Percentiles rank a stretch among this genome's conserved stretches.
These are phyloP conservation scores for Smallanthus sonchifolius DNA, from an alignment of 129 eudicot genomes.

Conservation along the genomic window DNA sequence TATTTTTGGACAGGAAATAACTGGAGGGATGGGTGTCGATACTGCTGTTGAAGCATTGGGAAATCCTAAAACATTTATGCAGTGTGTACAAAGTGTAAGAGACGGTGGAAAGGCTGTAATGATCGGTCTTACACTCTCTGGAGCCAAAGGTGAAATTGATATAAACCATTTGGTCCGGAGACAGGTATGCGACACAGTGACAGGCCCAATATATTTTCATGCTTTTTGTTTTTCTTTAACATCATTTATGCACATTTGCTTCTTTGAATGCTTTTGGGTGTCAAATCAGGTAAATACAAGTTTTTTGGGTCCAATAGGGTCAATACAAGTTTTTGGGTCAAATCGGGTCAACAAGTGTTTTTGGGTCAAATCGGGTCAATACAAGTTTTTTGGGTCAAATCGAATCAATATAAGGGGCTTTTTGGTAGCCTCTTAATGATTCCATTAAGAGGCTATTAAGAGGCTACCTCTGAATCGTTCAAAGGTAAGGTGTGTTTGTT, in stretches of 20 bases:
- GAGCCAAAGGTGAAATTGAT: constrained; percentile 90
- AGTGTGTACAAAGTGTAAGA: constrained; percentile 83
- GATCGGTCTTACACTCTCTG: constrained; percentile 88
- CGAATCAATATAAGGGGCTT: no score
- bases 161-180: constrained; percentile 97
- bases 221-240: background rate
- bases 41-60: constrained; percentile 91
- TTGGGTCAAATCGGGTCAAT: no score
- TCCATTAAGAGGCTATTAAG: no score
- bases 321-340: no score
- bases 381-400: no score
- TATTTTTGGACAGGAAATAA: constrained; percentile 62
- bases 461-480: no score
- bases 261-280: background rate
- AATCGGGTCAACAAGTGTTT: no score
- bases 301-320: no score
- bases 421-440: no score
- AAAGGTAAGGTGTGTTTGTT: no score
- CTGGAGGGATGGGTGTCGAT: constrained; percentile 95
- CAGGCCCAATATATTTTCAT: background rate
- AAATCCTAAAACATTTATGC: constrained; percentile 75
- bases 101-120: constrained; percentile 99
- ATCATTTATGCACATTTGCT: background rate
- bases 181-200: constrained; percentile 48
- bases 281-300: no score